Conservation (phyloP, 2,329 filamentous ascomycete species). For the Neofusicoccum umdonicola region DNA sequence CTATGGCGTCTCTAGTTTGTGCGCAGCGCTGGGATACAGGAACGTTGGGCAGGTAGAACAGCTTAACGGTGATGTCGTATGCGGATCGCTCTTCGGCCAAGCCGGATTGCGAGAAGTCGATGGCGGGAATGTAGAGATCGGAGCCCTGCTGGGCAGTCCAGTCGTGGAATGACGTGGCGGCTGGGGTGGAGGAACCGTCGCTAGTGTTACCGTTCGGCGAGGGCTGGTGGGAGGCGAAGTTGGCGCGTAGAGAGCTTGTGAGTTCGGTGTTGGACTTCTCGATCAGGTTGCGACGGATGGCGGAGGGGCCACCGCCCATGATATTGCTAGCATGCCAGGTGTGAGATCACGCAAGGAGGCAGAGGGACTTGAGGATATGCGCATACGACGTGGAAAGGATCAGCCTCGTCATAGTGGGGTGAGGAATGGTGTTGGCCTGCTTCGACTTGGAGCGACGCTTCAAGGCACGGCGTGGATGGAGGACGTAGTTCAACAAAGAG, state of each 20-base stretch:
- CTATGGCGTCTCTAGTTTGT: conserved; percentile 75
- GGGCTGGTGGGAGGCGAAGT: conserved; percentile 70
- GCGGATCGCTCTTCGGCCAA: conserved; percentile 76
- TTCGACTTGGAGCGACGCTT: neutral
- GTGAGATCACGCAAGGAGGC: conserved; percentile 22
- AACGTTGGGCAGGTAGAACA: conserved; percentile 83
- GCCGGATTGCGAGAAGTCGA: conserved; percentile 68
- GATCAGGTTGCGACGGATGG: conserved; percentile 74
- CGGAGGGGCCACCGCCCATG: conserved; percentile 77
- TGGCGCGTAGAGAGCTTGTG: conserved; percentile 80
- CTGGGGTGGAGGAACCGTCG: conserved; percentile 27
- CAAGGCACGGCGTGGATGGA: neutral
- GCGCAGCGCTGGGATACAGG: conserved; percentile 62
- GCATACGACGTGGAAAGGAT: conserved; percentile 82
- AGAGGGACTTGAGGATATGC: neutral
- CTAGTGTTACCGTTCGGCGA: conserved; percentile 19
- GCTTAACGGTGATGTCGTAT: conserved; percentile 93
- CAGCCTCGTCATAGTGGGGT: conserved; percentile 57
- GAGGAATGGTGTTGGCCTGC: neutral
- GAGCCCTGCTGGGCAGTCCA: conserved; percentile 63
- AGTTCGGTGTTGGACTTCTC: conserved; percentile 92
- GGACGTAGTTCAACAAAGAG: conserved; percentile 12
- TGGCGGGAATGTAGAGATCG: conserved; percentile 72
- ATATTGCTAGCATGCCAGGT: conserved; percentile 73
- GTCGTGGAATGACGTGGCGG: conserved; percentile 41